A percentile compares a stretch with the other conserved stretches of the same genome.
These are phyloP conservation scores for Plasmodium coatneyi DNA, from an alignment of 169 alveolate genomes.

Conservation along the genomic window DNA sequence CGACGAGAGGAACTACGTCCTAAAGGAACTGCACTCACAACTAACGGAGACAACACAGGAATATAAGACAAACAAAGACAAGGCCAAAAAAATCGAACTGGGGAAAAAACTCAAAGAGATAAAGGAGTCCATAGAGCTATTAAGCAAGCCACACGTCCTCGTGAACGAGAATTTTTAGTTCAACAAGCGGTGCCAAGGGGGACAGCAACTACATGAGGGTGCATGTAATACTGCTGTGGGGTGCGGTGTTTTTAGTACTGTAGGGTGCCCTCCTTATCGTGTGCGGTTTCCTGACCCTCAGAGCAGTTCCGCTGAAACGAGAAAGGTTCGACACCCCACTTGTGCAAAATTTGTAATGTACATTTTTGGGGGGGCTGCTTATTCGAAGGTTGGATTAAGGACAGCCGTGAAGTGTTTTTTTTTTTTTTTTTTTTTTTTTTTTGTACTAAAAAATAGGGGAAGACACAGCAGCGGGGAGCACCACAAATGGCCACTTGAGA, in stretches of 20 bases:
- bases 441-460: not conserved
- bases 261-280: not conserved
- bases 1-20: conserved; percentile 45
- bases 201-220: too few relatives aligned
- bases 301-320: not conserved
- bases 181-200: not conserved
- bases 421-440: too few relatives aligned
- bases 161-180: conserved; percentile 36
- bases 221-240: not conserved
- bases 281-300: not conserved
- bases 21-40: conserved; percentile 60
- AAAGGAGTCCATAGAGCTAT: conserved; percentile 46
- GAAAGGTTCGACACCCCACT: not conserved
- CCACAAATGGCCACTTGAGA: not conserved
- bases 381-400: not conserved
- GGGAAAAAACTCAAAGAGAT: conserved; percentile 56
- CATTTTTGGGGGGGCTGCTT: not conserved
- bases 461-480: not conserved
- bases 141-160: conserved; percentile 42
- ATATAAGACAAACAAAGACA: conserved; percentile 55
- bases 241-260: not conserved
- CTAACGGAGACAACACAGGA: conserved; percentile 38
- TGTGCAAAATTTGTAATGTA: not conserved
- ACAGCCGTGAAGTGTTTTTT: not conserved
- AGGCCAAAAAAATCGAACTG: conserved; percentile 15